These are phyloP conservation scores for Claviceps purpurea DNA, from an alignment of 2,329 filamentous ascomycete genomes.

Conservation along the genomic window DNA sequence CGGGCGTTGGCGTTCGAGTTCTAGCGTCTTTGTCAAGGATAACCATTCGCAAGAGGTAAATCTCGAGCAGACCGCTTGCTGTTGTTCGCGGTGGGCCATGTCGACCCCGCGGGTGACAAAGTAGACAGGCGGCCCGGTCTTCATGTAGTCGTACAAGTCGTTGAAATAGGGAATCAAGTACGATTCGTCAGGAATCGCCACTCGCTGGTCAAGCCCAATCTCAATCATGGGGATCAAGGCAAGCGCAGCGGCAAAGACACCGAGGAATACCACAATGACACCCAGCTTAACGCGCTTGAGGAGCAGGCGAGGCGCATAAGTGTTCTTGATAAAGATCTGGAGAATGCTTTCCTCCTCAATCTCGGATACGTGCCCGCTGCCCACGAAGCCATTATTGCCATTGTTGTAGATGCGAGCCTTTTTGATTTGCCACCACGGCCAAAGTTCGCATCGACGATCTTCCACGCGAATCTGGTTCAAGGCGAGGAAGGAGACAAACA, in stretches of 20 bases:
- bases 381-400: conserved; percentile 37
- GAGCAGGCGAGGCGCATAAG: conserved; percentile 72
- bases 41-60: conserved; percentile 79
- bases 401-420: conserved; percentile 56
- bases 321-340: conserved; percentile 79
- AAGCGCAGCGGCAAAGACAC: conserved; percentile 71
- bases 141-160: conserved; percentile 85
- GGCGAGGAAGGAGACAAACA: conserved; percentile 86
- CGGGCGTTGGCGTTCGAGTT: conserved; percentile 84
- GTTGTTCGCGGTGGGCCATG: conserved; percentile 58
- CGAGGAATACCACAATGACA: conserved; percentile 72
- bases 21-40: conserved; percentile 79
- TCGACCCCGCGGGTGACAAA: conserved; percentile 82
- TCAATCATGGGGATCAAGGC: conserved; percentile 74
- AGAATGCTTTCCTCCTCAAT: conserved; percentile 71
- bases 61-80: conserved; percentile 78
- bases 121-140: conserved; percentile 85
- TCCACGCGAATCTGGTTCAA: conserved; percentile 88
- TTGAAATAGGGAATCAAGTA: conserved; percentile 96
- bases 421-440: conserved; percentile 76
- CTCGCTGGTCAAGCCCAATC: conserved; percentile 84
- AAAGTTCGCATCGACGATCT: conserved; percentile 75
- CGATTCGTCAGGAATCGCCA: conserved; percentile 84
- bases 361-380: conserved; percentile 49
- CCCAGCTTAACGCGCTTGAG: conserved; percentile 65